phyloP scores from a whole-genome alignment of 2,329 filamentous ascomycete species.

The Ampelomyces quisqualis region DNA sequence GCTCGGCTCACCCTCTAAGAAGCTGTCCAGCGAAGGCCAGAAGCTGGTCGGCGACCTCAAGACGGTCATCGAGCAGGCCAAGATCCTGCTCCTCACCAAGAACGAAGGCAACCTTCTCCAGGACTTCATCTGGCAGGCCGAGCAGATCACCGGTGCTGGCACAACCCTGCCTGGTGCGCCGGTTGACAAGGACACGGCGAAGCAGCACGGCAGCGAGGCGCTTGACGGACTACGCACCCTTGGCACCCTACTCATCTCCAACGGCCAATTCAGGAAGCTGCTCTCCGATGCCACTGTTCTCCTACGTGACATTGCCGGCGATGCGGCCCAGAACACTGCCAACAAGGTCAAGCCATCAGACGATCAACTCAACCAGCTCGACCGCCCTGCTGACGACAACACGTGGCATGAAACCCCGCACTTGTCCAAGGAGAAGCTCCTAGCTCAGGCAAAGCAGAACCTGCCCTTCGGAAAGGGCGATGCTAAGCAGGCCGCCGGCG shows the following conservation, averaged over 20 bases:
- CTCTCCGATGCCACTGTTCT: constrained; percentile 77
- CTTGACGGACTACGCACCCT: constrained; percentile 84
- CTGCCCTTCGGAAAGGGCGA: constrained; percentile 60
- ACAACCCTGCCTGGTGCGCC: constrained; percentile 65
- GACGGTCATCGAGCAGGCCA: constrained; percentile 79
- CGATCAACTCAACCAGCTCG: constrained; percentile 74
- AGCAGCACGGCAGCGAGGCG: constrained; percentile 80
- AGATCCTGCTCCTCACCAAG: constrained; percentile 83
- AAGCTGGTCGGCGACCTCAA: constrained; percentile 74
- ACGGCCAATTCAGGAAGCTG: constrained; percentile 93
- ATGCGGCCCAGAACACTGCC: constrained; percentile 80
- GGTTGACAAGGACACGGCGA: constrained; percentile 71
- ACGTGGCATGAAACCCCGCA: constrained; percentile 89
- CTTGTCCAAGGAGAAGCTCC: constrained; percentile 68
- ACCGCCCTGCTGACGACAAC: constrained; percentile 83
- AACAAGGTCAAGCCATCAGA: constrained; percentile 73
- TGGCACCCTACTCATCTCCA: constrained; percentile 86
- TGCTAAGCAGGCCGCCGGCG: constrained; percentile 56
- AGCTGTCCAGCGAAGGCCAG: constrained; percentile 80
- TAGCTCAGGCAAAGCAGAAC: constrained; percentile 64
- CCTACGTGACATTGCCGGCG: constrained; percentile 85
- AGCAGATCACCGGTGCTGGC: constrained; percentile 67
- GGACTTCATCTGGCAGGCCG: constrained; percentile 95
- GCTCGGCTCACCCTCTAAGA: constrained; percentile 68
- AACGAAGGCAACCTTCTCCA: constrained; percentile 93